Percentiles rank a stretch among this genome's conserved stretches.
phyloP scores from a whole-genome alignment of 2,329 filamentous ascomycete species.

The Fusarium graminum region DNA sequence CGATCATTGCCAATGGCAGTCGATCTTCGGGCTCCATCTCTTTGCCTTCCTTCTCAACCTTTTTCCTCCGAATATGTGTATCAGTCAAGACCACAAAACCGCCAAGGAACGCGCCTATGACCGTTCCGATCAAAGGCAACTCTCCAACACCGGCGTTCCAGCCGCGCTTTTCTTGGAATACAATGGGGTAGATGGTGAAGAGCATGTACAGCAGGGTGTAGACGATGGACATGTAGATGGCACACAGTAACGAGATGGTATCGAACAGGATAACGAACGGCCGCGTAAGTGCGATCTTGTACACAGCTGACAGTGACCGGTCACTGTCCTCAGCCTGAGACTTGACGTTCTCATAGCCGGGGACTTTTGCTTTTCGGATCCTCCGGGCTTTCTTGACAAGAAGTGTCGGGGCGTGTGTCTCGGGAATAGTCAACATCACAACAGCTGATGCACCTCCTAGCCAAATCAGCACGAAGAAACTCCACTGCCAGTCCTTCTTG shows the following conservation, averaged over 20 bases:
- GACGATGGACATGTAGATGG: slow-evolving; percentile 83
- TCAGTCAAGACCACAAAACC: slow-evolving; percentile 38
- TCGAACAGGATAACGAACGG: slow-evolving; percentile 81
- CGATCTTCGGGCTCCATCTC: slow-evolving; percentile 38
- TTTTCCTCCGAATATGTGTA: slow-evolving; percentile 27
- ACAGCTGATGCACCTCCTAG: slow-evolving; percentile 86
- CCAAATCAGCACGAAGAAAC: slow-evolving; percentile 61
- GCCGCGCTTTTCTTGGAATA: slow-evolving; percentile 68
- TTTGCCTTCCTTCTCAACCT: slow-evolving; percentile 20
- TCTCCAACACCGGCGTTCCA: slow-evolving; percentile 40
- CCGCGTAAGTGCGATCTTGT: slow-evolving; percentile 75
- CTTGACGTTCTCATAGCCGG: slow-evolving; percentile 35
- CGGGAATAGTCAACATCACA: slow-evolving; percentile 82
- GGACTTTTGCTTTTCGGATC: slow-evolving; percentile 33
- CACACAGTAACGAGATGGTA: slow-evolving; percentile 83
- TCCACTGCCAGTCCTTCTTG: slow-evolving; percentile 72
- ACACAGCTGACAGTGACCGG: slow-evolving; percentile 58
- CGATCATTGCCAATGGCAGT: slow-evolving; percentile 39
- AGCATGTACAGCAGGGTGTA: slow-evolving; percentile 80
- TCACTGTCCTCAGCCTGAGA: slow-evolving; percentile 29
- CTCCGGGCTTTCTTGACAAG: slow-evolving; percentile 56
- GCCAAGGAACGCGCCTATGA: slow-evolving; percentile 35
- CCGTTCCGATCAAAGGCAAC: slow-evolving; percentile 41
- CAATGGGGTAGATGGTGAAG: slow-evolving; percentile 73
- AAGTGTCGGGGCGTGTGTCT: slow-evolving; percentile 85